These are phyloP conservation scores for Helichrysum umbraculigerum DNA, from an alignment of 129 eudicot genomes.

Conservation along the genomic window DNA sequence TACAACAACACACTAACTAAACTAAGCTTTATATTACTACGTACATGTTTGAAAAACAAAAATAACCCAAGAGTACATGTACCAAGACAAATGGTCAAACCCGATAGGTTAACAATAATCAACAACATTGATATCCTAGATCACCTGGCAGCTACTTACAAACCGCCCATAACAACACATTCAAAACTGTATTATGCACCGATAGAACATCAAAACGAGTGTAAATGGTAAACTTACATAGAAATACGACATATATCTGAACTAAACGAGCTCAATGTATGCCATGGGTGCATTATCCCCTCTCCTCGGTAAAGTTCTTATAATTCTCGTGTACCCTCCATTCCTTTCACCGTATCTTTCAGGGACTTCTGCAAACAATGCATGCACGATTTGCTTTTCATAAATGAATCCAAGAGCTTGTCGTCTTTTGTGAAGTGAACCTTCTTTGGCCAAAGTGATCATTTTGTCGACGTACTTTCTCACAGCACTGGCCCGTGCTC, in stretches of 20 bases:
- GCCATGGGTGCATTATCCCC: slow-evolving; percentile 99
- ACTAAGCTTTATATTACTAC: background rate
- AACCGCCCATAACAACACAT: background rate
- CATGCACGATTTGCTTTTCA: slow-evolving; percentile 90
- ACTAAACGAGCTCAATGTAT: slow-evolving; percentile 82
- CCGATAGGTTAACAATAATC: slow-evolving; percentile 13
- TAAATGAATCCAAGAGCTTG: slow-evolving; percentile 92
- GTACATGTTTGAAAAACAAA: background rate
- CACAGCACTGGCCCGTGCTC: slow-evolving; percentile 91
- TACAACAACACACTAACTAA: background rate
- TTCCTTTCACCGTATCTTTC: slow-evolving; percentile 89
- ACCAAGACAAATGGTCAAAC: background rate
- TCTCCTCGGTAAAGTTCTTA: slow-evolving; percentile 87
- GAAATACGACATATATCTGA: slow-evolving; percentile 3
- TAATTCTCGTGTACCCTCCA: slow-evolving; percentile 88
- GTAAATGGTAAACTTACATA: background rate
- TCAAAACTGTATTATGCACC: slow-evolving; percentile 34
- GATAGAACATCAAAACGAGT: slow-evolving; percentile 12
- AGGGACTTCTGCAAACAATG: slow-evolving; percentile 86
- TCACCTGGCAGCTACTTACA: background rate
- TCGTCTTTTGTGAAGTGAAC: slow-evolving; percentile 87
- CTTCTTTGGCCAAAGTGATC: slow-evolving; percentile 93
- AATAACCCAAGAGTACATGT: background rate
- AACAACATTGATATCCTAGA: slow-evolving; percentile 7
- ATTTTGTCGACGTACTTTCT: slow-evolving; percentile 82